Percentiles rank a stretch among this genome's conserved stretches.
Evolutionary conservation across 2,329 filamentous ascomycete genomes (phyloP).

Genomic region (Conoideocrella luteorostrata): DNA sequence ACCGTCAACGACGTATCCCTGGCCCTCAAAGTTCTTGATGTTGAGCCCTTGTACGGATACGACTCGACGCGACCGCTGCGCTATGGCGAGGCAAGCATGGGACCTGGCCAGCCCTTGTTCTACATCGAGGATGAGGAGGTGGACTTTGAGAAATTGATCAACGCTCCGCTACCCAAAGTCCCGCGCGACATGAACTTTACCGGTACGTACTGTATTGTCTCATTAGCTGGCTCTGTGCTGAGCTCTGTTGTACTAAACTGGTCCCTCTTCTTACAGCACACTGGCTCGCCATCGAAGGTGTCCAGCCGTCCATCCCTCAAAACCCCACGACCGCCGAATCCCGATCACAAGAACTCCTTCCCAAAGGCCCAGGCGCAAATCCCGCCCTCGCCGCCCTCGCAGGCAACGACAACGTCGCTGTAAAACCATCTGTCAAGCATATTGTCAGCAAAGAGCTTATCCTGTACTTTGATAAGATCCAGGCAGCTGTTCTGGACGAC

Average conservation of each 20-base stretch:
- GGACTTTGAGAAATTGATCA: constrained; percentile 98
- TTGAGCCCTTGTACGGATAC: constrained; percentile 94
- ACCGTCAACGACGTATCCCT: constrained; percentile 85
- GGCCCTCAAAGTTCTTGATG: constrained; percentile 78
- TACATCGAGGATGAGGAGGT: constrained; percentile 98
- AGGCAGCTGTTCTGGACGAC: constrained; percentile 80
- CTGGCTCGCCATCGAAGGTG: constrained; percentile 96
- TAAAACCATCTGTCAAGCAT: constrained; percentile 92
- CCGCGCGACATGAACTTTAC: constrained; percentile 90
- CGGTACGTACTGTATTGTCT: no score
- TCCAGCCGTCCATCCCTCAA: constrained; percentile 92
- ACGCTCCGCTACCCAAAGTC: constrained; percentile 89
- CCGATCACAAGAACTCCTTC: constrained; percentile 74
- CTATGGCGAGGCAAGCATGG: constrained; percentile 90
- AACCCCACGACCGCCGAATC: constrained; percentile 87
- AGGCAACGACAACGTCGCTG: constrained; percentile 73
- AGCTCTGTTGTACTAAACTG: no score
- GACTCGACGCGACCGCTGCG: constrained; percentile 82
- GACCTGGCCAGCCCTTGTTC: constrained; percentile 88
- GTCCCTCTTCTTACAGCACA: constrained; percentile 54
- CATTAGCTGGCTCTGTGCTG: no score
- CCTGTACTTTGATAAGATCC: constrained; percentile 94
- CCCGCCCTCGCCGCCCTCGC: constrained; percentile 73
- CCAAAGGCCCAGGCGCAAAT: constrained; percentile 85
- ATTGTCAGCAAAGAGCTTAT: constrained; percentile 93